Evolutionary conservation across 306 rosid species (phyloP), one percentile per base, ranked within the genome.

Genomic region (Alnus glutinosa): DNA sequence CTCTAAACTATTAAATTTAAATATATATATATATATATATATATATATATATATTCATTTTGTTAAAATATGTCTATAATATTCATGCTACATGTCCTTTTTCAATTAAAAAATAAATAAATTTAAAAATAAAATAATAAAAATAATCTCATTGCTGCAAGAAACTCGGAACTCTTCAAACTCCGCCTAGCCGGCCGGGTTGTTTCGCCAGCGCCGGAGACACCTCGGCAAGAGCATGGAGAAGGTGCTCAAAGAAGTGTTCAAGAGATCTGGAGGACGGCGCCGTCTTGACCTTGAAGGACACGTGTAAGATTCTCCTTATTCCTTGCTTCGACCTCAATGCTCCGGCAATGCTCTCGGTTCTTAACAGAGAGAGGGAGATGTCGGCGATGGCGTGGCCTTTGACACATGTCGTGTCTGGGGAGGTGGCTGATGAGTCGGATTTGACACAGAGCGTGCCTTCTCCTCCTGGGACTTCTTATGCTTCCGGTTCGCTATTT

Each of bases 261-360:
- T 95, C 73, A 77, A 50, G 78, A 87, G 85, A 59, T 23, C 28
- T 23, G 0, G 84, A 86, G 3, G 87, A 91, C 19, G 93, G 89
- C 18, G 73, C 79, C 74, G 73, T 71, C 32, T 74, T 93, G 86
- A 93, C 97, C 3, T 81, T 95, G 66, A 93, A 86, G 82, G 97
- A 95, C 84, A 91, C 99, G 87, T 90, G 94, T 71, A 91, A 88
- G 68, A 97, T 98, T 6, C 87, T 95, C 46, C 89, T 95, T 4
- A 83, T 95, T 32, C 99, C 99, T 23, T 95, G 96, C 92, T 95
- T 91, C 75, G 99, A 95, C 90, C 82, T 95, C 79, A 89, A 88
- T 23, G 74, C 74, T 86, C 70, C 72, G 32, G 42, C 76, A 30
- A 54, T 76, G 68, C 83, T 86, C 57, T 83, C 86, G 0, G 85